phyloP scores from a whole-genome alignment of 306 rosid species.

The Quillaja saponaria region DNA sequence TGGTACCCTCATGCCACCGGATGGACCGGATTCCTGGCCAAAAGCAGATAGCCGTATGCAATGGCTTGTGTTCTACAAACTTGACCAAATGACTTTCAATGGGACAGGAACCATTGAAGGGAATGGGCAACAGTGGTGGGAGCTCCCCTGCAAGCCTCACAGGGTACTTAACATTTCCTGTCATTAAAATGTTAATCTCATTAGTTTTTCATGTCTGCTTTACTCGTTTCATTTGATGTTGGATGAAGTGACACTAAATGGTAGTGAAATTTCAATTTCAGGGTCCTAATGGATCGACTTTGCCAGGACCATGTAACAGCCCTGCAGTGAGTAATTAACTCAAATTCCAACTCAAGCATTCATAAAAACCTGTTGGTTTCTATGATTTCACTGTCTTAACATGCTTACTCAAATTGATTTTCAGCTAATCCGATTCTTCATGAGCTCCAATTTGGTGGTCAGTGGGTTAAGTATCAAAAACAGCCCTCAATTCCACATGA shows the following conservation, averaged over 20 bases:
- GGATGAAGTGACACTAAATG: constrained; percentile 24
- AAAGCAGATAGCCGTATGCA: constrained; percentile 62
- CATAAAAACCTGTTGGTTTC: background rate
- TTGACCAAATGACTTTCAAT: constrained; percentile 73
- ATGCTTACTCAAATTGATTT: constrained; percentile 2
- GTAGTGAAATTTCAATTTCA: constrained; percentile 32
- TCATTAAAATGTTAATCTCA: background rate
- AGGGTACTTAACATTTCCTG: constrained; percentile 49
- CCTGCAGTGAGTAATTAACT: constrained; percentile 70
- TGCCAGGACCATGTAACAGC: constrained; percentile 82
- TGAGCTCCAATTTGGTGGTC: constrained; percentile 78
- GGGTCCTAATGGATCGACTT: constrained; percentile 68
- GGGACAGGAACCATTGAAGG: constrained; percentile 96
- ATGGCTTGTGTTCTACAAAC: constrained; percentile 89
- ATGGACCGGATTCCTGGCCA: constrained; percentile 90
- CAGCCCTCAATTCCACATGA: constrained; percentile 89
- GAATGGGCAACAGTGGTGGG: constrained; percentile 97
- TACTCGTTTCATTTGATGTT: constrained; percentile 24
- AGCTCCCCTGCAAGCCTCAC: constrained; percentile 96
- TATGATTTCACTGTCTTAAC: background rate
- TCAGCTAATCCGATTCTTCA: constrained; percentile 83
- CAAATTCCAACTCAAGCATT: constrained; percentile 7
- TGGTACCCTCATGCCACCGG: constrained; percentile 86
- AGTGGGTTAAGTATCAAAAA: constrained; percentile 66
- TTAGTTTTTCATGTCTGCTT: background rate